Percentiles rank a stretch among this genome's conserved stretches.
phyloP scores from a whole-genome alignment of 2,329 filamentous ascomycete genomes.

The Calonectria henricotiae region DNA sequence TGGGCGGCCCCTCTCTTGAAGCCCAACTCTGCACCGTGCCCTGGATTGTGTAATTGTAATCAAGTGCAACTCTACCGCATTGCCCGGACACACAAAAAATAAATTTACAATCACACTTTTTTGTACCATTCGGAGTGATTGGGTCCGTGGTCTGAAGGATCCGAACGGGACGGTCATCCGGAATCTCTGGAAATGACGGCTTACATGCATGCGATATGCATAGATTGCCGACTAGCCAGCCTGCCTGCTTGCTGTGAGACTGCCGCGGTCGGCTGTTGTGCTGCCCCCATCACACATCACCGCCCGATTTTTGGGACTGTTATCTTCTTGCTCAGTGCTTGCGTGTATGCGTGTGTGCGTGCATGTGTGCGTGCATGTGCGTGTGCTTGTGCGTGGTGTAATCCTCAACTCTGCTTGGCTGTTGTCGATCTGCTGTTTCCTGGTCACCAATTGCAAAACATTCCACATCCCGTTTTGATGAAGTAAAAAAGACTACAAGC shows the following conservation, averaged over 20 bases:
- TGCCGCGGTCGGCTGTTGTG: neutral
- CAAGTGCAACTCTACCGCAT: slow-evolving; percentile 10
- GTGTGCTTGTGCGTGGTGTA: neutral
- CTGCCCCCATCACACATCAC: neutral
- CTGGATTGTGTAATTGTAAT: slow-evolving; percentile 3
- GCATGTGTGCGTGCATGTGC: neutral
- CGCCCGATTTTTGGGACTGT: too few relatives aligned
- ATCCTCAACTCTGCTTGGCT: neutral
- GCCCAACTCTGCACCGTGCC: slow-evolving; percentile 7
- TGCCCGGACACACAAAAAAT: neutral
- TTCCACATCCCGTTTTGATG: neutral
- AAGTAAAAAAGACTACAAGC: neutral
- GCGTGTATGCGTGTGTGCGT: neutral
- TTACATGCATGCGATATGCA: slow-evolving; percentile 22
- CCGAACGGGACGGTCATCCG: neutral
- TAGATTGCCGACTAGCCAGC: slow-evolving; percentile 13
- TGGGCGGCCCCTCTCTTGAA: slow-evolving; percentile 11
- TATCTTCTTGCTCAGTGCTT: too few relatives aligned
- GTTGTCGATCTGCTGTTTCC: neutral
- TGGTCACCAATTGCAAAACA: neutral
- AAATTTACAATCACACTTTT: too few relatives aligned
- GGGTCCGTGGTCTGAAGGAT: neutral
- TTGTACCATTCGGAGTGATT: too few relatives aligned
- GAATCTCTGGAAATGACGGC: slow-evolving; percentile 22
- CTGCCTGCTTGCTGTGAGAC: neutral